Conservation (phyloP, 345 rosid species). For the Eucalyptus virginea region DNA sequence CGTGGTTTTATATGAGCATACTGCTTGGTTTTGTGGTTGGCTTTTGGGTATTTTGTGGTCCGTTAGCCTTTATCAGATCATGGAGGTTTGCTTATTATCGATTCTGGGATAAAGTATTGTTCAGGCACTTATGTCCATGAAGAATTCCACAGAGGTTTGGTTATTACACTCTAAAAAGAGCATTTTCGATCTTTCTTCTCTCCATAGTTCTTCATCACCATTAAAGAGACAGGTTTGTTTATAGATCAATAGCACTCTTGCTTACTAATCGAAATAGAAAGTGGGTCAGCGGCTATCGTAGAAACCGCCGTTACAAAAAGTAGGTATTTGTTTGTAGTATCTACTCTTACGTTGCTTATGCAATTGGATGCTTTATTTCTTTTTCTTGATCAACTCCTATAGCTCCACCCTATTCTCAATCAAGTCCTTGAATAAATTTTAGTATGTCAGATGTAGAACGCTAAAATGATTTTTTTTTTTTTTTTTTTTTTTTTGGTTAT, state of each 20-base stretch:
- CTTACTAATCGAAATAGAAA: too few species aligned
- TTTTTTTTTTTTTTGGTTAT: too few species aligned
- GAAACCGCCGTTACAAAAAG: too few species aligned
- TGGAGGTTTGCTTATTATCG: background rate
- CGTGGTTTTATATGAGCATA: background rate
- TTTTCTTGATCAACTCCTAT: too few species aligned
- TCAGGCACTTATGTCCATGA: too few species aligned
- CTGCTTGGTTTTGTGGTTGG: background rate
- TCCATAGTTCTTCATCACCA: constrained; percentile 2
- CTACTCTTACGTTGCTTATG: background rate
- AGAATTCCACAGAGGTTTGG: too few species aligned
- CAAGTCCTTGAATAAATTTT: background rate
- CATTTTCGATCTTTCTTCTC: too few species aligned
- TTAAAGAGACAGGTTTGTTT: background rate
- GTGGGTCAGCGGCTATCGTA: background rate
- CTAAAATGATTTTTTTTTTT: too few species aligned
- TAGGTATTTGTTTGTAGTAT: too few species aligned
- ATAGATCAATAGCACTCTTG: background rate
- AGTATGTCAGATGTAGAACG: too few species aligned
- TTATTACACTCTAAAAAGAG: too few species aligned
- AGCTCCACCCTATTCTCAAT: background rate
- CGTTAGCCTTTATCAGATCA: background rate
- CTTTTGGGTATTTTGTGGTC: background rate
- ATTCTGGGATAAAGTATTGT: background rate
- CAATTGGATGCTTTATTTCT: background rate